A percentile compares a stretch with the other conserved stretches of the same genome.
Conservation (phyloP, 768 basidiomycete species). For the Russula brevipes region DNA sequence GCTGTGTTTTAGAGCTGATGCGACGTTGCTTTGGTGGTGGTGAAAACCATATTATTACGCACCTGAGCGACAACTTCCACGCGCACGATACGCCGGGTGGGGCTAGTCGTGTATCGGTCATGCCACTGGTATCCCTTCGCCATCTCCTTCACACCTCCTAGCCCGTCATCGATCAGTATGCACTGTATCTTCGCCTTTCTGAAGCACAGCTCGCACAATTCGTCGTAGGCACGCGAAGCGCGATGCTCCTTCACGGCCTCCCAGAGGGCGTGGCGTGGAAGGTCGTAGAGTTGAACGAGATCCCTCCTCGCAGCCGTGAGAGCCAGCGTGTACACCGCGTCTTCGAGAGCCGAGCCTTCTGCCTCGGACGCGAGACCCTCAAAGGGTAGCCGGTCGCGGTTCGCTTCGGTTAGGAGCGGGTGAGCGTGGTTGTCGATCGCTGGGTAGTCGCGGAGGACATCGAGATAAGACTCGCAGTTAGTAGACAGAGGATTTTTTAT, state of each 20-base stretch:
- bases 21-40: not conserved
- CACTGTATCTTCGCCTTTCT: slow-evolving; percentile 54
- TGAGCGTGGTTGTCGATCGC: slow-evolving; percentile 81
- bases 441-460: slow-evolving; percentile 35
- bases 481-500: too few relatives aligned
- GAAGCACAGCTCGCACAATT: slow-evolving; percentile 55
- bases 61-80: slow-evolving; percentile 74
- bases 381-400: slow-evolving; percentile 47
- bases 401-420: slow-evolving; percentile 49
- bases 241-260: slow-evolving; percentile 51
- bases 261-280: slow-evolving; percentile 46
- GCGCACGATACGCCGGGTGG: slow-evolving; percentile 58
- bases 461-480: not conserved
- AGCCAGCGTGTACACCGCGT: slow-evolving; percentile 53
- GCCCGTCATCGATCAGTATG: slow-evolving; percentile 69
- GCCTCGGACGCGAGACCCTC: slow-evolving; percentile 68
- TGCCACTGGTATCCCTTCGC: slow-evolving; percentile 58
- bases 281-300: slow-evolving; percentile 46
- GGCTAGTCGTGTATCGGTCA: slow-evolving; percentile 48
- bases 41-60: slow-evolving; percentile 9
- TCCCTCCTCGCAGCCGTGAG: slow-evolving; percentile 53
- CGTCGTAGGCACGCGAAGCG: slow-evolving; percentile 42
- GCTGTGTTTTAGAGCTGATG: not conserved
- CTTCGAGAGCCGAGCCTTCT: slow-evolving; percentile 45
- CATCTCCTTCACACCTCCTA: slow-evolving; percentile 44